Conservation (phyloP, 2,329 filamentous ascomycete genomes). For the Pseudogymnoascus destructans region DNA sequence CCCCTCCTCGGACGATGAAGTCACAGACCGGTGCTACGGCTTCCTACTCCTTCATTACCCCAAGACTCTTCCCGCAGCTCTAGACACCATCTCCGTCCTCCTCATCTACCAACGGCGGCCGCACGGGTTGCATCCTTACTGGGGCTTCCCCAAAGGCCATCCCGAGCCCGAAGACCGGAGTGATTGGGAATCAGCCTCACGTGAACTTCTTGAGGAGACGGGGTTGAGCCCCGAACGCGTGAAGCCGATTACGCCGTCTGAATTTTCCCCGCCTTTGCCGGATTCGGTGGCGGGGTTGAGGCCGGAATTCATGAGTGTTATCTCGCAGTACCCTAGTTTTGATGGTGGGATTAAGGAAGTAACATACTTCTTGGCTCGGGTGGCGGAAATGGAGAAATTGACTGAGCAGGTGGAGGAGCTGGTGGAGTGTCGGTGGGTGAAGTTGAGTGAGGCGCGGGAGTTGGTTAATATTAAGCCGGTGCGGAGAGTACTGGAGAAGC, state of each 20-base stretch:
- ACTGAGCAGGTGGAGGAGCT: neutral
- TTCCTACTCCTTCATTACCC: neutral
- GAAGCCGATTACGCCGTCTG: neutral
- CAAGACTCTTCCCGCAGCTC: neutral
- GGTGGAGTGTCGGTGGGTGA: slow-evolving; percentile 3
- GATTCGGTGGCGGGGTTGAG: neutral
- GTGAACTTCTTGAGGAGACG: neutral
- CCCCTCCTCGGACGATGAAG: neutral
- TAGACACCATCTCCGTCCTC: neutral
- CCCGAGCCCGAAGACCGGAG: neutral
- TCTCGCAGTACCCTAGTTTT: neutral
- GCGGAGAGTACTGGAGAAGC: neutral
- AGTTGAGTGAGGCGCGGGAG: neutral
- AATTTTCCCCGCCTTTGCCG: neutral
- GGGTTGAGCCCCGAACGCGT: neutral
- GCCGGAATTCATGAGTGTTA: neutral
- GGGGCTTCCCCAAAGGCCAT: neutral
- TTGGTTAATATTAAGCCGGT: neutral
- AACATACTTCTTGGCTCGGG: neutral
- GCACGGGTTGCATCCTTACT: neutral
- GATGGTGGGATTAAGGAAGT: neutral
- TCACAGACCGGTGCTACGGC: neutral
- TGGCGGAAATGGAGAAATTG: neutral
- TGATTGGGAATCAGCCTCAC: slow-evolving; percentile 1
- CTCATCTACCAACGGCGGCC: neutral